Conservation (phyloP, 208 protist genomes). For the Tritrichomonas musculus region DNA sequence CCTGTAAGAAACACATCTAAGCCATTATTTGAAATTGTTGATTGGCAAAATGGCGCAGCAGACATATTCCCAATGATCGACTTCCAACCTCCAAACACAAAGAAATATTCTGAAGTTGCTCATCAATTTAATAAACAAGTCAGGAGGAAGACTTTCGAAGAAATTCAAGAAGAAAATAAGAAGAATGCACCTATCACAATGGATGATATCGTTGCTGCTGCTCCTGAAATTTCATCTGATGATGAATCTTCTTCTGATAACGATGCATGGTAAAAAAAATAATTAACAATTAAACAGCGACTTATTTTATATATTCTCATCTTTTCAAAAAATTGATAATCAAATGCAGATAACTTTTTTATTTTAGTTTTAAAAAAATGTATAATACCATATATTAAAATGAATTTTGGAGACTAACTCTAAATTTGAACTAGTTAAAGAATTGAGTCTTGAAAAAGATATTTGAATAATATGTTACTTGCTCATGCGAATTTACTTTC, state of each 20-base stretch:
- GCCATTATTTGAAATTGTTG: not conserved
- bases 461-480: too few species aligned
- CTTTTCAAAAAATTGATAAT: too few species aligned
- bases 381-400: too few species aligned
- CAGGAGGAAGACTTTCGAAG: not conserved
- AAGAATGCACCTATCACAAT: not conserved
- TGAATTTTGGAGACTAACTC: too few species aligned
- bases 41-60: not conserved
- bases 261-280: too few species aligned
- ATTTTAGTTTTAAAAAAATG: too few species aligned
- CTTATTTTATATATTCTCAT: too few species aligned
- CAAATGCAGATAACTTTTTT: too few species aligned
- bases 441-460: too few species aligned
- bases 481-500: too few species aligned
- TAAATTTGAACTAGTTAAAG: too few species aligned
- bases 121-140: not conserved
- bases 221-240: not conserved
- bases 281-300: too few species aligned
- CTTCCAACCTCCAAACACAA: not conserved
- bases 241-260: not conserved
- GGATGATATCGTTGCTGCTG: not conserved
- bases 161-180: not conserved
- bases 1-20: not conserved
- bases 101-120: not conserved
- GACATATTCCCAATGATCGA: not conserved